These are phyloP conservation scores for Penicillium roqueforti DNA, from an alignment of 495 filamentous ascomycete species.

Conservation along the genomic window DNA sequence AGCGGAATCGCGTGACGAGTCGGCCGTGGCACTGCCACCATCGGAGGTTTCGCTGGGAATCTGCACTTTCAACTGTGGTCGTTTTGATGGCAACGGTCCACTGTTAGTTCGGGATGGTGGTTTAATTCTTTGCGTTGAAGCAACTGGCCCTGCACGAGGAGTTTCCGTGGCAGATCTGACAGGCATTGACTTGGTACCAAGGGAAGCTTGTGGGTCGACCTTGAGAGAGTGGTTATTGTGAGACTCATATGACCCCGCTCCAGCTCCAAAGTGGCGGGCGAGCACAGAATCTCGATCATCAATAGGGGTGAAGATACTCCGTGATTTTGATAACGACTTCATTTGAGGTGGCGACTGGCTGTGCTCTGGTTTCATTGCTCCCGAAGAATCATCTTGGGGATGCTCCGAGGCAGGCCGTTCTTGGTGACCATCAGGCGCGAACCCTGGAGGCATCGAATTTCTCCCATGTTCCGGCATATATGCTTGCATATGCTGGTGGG, in stretches of 20 bases:
- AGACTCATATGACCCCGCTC: constrained; percentile 43
- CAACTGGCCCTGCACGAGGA: constrained; percentile 43
- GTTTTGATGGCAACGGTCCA: constrained; percentile 54
- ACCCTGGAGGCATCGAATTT: constrained; percentile 50
- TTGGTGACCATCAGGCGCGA: constrained; percentile 41
- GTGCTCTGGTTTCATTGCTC: constrained; percentile 37
- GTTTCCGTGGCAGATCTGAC: constrained; percentile 37
- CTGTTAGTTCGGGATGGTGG: constrained; percentile 77
- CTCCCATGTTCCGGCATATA: constrained; percentile 66
- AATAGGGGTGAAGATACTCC: constrained; percentile 96
- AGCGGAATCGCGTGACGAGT: constrained; percentile 69
- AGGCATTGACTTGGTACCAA: constrained; percentile 44
- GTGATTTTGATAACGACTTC: constrained; percentile 75
- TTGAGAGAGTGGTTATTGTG: constrained; percentile 40
- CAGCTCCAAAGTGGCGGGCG: constrained; percentile 73
- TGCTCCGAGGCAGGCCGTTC: constrained; percentile 40
- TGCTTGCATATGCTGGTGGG: constrained; percentile 54
- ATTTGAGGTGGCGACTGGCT: constrained; percentile 51
- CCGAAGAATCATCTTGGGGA: constrained; percentile 39
- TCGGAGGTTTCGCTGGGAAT: constrained; percentile 91
- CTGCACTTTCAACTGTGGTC: constrained; percentile 84
- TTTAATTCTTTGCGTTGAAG: constrained; percentile 56
- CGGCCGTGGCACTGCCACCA: constrained; percentile 68
- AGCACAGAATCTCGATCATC: constrained; percentile 88
- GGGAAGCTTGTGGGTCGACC: constrained; percentile 41